These are phyloP conservation scores for Eucalyptus microcorys DNA, from an alignment of 345 rosid genomes.

Conservation along the genomic window DNA sequence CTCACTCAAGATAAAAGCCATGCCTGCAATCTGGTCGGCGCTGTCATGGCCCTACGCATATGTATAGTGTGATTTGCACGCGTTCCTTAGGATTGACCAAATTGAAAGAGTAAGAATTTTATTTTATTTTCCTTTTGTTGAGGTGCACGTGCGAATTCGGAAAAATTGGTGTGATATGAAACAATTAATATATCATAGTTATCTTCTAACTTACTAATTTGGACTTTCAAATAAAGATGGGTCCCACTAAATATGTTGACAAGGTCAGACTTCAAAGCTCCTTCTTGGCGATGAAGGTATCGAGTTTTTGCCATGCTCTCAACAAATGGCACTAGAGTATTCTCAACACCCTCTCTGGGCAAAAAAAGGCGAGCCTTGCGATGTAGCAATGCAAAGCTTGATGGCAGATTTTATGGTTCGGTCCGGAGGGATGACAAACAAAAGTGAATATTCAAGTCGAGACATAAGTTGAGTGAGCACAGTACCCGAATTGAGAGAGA, in stretches of 20 bases:
- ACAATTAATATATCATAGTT: too few species aligned
- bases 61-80: too few species aligned
- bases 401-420: background rate
- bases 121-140: too few species aligned
- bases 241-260: fast-evolving
- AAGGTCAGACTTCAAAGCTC: fast-evolving
- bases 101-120: too few species aligned
- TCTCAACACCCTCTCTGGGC: background rate
- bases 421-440: background rate
- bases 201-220: too few species aligned
- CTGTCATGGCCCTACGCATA: too few species aligned
- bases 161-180: too few species aligned
- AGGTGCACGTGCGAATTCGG: fast-evolving
- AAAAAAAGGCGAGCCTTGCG: background rate
- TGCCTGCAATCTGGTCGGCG: background rate
- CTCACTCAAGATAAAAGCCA: background rate
- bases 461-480: background rate
- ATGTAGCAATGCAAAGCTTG: background rate
- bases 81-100: too few species aligned
- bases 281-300: background rate
- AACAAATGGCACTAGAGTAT: background rate
- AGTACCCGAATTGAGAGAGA: too few species aligned
- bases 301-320: fast-evolving
- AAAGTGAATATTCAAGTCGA: too few species aligned
- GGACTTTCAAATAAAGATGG: too few species aligned